Evolutionary conservation across 1,284 basidiomycete genomes (phyloP).

Genomic region (Pseudozyma flocculosa): DNA sequence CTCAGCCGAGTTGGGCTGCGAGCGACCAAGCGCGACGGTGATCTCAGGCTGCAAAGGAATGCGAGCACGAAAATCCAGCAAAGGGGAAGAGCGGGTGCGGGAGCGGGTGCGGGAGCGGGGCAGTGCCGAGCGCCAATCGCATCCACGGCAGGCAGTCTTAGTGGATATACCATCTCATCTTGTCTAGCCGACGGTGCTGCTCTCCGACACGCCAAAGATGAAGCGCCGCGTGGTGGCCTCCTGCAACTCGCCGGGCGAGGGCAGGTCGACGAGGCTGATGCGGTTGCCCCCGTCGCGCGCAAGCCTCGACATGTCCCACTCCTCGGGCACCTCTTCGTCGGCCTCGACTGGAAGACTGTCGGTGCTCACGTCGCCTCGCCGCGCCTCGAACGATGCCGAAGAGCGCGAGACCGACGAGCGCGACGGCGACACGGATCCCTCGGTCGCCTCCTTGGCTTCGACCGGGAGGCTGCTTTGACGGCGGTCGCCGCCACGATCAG

Average conservation of each 20-base stretch:
- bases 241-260: constrained; percentile 28
- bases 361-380: neutral
- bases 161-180: too few relatives aligned
- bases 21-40: too few relatives aligned
- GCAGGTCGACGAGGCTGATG: constrained; percentile 30
- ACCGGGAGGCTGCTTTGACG: neutral
- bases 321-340: constrained; percentile 14
- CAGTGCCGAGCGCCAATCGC: too few relatives aligned
- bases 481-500: too few relatives aligned
- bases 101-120: too few relatives aligned
- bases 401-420: constrained; percentile 5
- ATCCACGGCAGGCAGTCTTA: too few relatives aligned
- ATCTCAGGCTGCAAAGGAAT: too few relatives aligned
- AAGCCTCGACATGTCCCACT: constrained; percentile 28
- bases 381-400: constrained; percentile 4
- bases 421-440: constrained; percentile 6
- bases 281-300: constrained; percentile 19
- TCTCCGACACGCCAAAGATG: constrained; percentile 6
- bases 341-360: neutral
- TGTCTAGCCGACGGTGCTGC: constrained; percentile 6
- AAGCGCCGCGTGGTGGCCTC: constrained; percentile 28
- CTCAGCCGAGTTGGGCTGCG: too few relatives aligned
- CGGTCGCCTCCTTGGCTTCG: neutral
- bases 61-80: too few relatives aligned
- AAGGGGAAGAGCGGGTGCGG: too few relatives aligned